Percentiles rank a stretch among this genome's conserved stretches.
Evolutionary conservation across 306 rosid species (phyloP).

Genomic region (Calophaca sinica): DNA sequence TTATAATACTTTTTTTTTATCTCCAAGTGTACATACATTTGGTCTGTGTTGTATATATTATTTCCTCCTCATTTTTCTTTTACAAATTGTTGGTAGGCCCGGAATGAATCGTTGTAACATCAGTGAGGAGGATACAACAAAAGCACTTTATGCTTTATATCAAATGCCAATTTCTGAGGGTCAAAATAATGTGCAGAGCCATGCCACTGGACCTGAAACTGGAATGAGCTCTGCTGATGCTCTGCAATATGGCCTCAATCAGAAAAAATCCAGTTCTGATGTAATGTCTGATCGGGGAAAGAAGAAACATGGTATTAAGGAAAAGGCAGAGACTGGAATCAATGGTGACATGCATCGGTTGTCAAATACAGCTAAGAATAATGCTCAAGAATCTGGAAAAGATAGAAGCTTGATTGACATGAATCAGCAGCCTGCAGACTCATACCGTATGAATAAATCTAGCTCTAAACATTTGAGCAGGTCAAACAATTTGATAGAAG

Average conservation of each 20-base stretch:
- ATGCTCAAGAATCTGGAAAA: constrained; percentile 52
- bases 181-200: constrained; percentile 46
- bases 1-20: constrained; percentile 22
- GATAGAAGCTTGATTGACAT: constrained; percentile 48
- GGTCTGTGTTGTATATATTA: constrained; percentile 22
- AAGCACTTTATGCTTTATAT: constrained; percentile 56
- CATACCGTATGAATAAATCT: constrained; percentile 52
- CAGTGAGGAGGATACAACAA: constrained; percentile 69
- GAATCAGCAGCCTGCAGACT: constrained; percentile 47
- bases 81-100: constrained; percentile 58
- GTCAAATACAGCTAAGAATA: constrained; percentile 44
- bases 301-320: constrained; percentile 52
- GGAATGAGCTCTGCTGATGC: constrained; percentile 36
- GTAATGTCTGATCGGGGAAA: constrained; percentile 51
- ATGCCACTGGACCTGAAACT: constrained; percentile 36
- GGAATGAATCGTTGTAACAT: constrained; percentile 73
- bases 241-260: constrained; percentile 42
- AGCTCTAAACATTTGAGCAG: constrained; percentile 45
- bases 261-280: constrained; percentile 43
- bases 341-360: constrained; percentile 41
- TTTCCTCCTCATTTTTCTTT: constrained; percentile 38
- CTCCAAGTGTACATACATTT: constrained; percentile 3
- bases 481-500: constrained; percentile 48
- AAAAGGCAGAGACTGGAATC: constrained; percentile 42
- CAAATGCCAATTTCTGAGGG: constrained; percentile 57